Base-by-base conservation (phyloP, 2,329 filamentous ascomycete species). In the Ambrosiella xylebori region DNA sequence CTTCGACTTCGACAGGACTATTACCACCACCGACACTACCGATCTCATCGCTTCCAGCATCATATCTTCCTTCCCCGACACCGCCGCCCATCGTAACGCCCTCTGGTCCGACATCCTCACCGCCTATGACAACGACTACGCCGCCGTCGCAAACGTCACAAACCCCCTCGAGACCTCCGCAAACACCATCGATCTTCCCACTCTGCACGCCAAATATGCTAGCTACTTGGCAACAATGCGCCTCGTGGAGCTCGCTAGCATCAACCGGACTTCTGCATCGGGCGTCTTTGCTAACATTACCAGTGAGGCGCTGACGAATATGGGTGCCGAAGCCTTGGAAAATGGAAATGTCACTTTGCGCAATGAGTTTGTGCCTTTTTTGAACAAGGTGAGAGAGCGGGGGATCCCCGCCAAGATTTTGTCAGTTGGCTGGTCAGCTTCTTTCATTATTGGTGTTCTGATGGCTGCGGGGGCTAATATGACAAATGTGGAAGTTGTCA, bases 1-100 rank as follows among this genome's bases (percentile, higher is more conserved):
- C 40, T 70, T 81, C 17, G 78, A 81, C 64, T 81, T 81, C 65
- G 78, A 81, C 66, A 76, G 76, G 61, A 81, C 78, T 13, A 79
- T 81, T 62, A 80, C 78, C 15, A 67, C 69, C 11, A 61, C 71
- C 37, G 78, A 81, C 67, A 80, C 77, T 45, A 76, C 80, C 45
- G 65, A 67, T 57, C 66, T 70, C 45, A 71, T 81, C 3, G 75
- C 72, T 51, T 63, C 68, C 15, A 70, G 70, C 27, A 74, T 73
- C 57, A 71, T 77, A 49, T 63, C 61, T 17, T 66, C 67, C 58
- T 67, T 70, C 58, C 62, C 62, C 67, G 9, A 67, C 76, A 8
- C 65, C 58, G 2, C 66, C 64, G 0, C 62, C 71, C 0, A 66
- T 62, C 0, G 66, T 38, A 54, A n/a, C 38, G 38, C 52, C n/a